phyloP scores from a whole-genome alignment of 768 basidiomycete genomes.

The Termitomyces sp. region DNA sequence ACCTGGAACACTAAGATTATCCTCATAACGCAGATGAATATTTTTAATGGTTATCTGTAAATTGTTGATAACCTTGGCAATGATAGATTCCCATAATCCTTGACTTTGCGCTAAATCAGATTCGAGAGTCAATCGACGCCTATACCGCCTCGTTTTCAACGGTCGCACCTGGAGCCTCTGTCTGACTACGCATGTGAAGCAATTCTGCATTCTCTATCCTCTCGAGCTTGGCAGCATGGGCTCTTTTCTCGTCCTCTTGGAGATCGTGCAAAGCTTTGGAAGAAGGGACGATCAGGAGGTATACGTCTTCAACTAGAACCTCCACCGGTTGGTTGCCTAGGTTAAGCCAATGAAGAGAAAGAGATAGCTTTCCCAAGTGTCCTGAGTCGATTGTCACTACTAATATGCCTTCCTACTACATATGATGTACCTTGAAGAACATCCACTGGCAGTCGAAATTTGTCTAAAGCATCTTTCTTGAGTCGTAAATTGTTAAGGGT shows the following conservation, averaged over 20 bases:
- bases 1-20: constrained; percentile 87
- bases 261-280: constrained; percentile 62
- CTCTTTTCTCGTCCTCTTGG: constrained; percentile 78
- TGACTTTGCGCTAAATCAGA: constrained; percentile 70
- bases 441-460: constrained; percentile 92
- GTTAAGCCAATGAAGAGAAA: constrained; percentile 88
- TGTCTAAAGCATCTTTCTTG: constrained; percentile 91
- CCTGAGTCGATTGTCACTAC: constrained; percentile 36
- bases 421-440: constrained; percentile 74
- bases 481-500: constrained; percentile 78
- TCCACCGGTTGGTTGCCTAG: constrained; percentile 87
- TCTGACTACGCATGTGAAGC: constrained; percentile 58
- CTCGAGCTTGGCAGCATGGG: constrained; percentile 84
- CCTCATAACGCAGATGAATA: constrained; percentile 95
- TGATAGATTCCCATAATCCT: constrained; percentile 76
- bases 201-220: constrained; percentile 85
- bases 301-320: constrained; percentile 88
- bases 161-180: constrained; percentile 43
- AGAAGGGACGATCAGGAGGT: constrained; percentile 86
- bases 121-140: constrained; percentile 3
- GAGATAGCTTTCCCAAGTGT: constrained; percentile 78
- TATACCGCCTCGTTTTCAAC: neutral
- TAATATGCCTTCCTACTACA: neutral
- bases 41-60: constrained; percentile 93
- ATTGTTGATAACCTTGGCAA: constrained; percentile 91